These are phyloP conservation scores for Arthrobotrys entomopaga DNA, from an alignment of 2,329 filamentous ascomycete species.

Conservation along the genomic window DNA sequence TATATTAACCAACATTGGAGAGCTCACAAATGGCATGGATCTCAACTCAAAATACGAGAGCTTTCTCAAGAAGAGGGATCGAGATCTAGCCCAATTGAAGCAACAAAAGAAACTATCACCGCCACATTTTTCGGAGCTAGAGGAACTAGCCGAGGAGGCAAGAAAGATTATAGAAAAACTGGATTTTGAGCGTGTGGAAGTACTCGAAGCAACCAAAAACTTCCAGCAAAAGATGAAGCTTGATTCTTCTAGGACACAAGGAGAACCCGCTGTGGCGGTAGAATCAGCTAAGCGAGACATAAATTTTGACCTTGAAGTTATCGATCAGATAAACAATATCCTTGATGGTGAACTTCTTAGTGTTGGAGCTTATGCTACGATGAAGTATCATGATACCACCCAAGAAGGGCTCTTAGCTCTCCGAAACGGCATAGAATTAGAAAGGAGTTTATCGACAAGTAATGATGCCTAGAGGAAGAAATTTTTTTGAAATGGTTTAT, in stretches of 20 bases:
- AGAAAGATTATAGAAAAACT: background rate
- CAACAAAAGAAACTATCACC: background rate
- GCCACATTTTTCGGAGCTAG: conserved; percentile 4
- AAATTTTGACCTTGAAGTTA: background rate
- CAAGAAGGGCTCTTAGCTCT: conserved; percentile 1
- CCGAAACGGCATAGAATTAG: background rate
- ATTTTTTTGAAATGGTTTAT: too few relatives aligned
- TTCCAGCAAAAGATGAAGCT: conserved; percentile 6
- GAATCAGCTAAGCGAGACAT: background rate
- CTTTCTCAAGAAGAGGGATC: background rate
- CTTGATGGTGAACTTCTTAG: background rate
- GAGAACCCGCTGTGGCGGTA: background rate
- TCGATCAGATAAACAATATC: background rate
- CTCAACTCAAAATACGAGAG: background rate
- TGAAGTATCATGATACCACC: conserved; percentile 11
- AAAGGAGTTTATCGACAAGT: too few relatives aligned
- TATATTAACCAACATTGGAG: background rate
- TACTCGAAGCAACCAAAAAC: background rate
- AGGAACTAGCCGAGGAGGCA: background rate
- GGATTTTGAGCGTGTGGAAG: conserved; percentile 4
- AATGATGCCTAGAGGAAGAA: too few relatives aligned
- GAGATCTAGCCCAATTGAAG: conserved; percentile 1
- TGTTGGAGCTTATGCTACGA: conserved; percentile 11
- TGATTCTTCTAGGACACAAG: background rate
- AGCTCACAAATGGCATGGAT: background rate